Conservation (phyloP, 2,329 filamentous ascomycete species). For the Alternaria brassicae region DNA sequence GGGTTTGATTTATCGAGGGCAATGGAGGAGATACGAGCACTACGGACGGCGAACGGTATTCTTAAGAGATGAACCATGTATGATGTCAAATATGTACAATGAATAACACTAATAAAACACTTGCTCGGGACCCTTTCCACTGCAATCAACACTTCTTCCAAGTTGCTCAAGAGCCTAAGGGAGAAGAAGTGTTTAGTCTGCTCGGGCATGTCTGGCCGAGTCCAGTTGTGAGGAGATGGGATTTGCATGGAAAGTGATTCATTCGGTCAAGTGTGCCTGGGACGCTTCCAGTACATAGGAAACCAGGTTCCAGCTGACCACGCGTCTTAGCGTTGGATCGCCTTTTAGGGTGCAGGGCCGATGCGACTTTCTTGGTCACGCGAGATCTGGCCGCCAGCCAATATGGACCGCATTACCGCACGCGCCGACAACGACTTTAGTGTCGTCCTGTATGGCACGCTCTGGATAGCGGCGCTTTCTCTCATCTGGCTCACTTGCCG, state of each 20-base stretch:
- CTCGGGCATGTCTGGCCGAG: constrained; percentile 1
- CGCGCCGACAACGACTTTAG: constrained; percentile 34
- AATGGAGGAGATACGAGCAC: background rate
- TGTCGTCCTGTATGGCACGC: constrained; percentile 24
- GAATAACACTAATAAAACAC: background rate
- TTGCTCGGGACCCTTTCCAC: constrained; percentile 11
- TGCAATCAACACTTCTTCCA: constrained; percentile 11
- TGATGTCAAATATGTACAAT: background rate
- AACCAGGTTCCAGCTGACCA: constrained; percentile 21
- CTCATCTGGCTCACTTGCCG: constrained; percentile 37
- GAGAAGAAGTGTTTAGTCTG: constrained; percentile 3
- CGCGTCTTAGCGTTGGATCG: constrained; percentile 19
- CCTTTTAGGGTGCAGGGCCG: constrained; percentile 12
- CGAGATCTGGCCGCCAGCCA: constrained; percentile 15
- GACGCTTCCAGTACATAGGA: background rate
- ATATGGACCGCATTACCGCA: constrained; percentile 37
- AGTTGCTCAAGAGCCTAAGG: constrained; percentile 10
- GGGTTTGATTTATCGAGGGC: background rate
- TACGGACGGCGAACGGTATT: background rate
- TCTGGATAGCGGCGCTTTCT: constrained; percentile 32
- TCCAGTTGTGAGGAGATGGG: background rate
- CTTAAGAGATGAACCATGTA: background rate
- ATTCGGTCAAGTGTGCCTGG: constrained; percentile 4
- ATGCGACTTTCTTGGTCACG: constrained; percentile 8
- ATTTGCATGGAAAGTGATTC: constrained; percentile 1